Evolutionary conservation across 352 stramenopile genomes (phyloP).

Genomic region (Globisporangium nodosum): DNA sequence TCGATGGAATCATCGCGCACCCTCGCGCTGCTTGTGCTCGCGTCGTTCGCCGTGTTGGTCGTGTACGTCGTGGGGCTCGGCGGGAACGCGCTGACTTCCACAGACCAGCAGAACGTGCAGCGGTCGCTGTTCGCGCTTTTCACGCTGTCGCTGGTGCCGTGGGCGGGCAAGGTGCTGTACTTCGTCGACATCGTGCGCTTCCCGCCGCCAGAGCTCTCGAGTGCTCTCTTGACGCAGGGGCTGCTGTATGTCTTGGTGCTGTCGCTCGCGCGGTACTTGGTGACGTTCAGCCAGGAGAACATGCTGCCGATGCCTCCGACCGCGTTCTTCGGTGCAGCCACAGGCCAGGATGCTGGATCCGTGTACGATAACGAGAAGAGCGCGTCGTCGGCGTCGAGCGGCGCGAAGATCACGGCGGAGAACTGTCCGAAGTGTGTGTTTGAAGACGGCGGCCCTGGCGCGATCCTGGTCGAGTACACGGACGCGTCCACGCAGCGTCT

Average conservation of each 20-base stretch:
- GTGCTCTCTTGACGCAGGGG: slow-evolving; percentile 41
- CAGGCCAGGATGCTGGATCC: slow-evolving; percentile 38
- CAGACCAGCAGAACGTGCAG: slow-evolving; percentile 52
- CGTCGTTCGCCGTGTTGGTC: slow-evolving; percentile 34
- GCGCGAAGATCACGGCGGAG: slow-evolving; percentile 56
- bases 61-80: slow-evolving; percentile 47
- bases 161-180: slow-evolving; percentile 61
- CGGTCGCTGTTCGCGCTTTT: slow-evolving; percentile 53
- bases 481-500: slow-evolving; percentile 42
- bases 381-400: neutral
- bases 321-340: slow-evolving; percentile 63
- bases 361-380: slow-evolving; percentile 25
- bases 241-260: slow-evolving; percentile 32
- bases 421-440: slow-evolving; percentile 80
- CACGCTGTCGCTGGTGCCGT: slow-evolving; percentile 47
- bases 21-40: slow-evolving; percentile 45
- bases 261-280: slow-evolving; percentile 34
- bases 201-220: slow-evolving; percentile 33
- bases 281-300: slow-evolving; percentile 37
- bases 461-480: slow-evolving; percentile 65
- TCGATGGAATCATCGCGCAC: slow-evolving; percentile 27
- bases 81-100: slow-evolving; percentile 23
- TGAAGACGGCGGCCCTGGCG: slow-evolving; percentile 69
- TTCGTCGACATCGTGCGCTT: slow-evolving; percentile 37
- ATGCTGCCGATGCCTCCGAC: slow-evolving; percentile 69